phyloP scores from a whole-genome alignment of 805 yeast species.

The Deakozyma indianensis region DNA sequence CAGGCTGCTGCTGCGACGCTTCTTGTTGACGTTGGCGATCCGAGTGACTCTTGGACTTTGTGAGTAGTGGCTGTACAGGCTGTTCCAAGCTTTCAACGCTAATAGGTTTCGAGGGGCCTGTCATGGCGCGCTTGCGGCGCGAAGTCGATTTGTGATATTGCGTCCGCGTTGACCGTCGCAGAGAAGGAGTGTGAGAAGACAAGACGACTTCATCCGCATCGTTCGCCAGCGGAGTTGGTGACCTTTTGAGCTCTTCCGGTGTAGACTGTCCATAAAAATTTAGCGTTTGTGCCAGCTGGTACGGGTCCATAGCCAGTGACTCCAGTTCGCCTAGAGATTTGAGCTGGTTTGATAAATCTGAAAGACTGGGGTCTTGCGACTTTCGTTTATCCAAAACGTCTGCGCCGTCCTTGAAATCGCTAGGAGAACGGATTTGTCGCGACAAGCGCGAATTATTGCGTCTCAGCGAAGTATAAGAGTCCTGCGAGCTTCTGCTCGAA shows the following conservation, averaged over 20 bases:
- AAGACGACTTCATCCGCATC: constrained; percentile 14
- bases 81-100: constrained; percentile 1
- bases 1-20: too few species aligned
- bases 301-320: constrained; percentile 52
- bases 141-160: constrained; percentile 11
- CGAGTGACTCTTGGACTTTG: not conserved
- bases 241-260: constrained; percentile 3
- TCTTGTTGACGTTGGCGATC: not conserved
- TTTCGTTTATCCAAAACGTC: constrained; percentile 18
- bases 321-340: constrained; percentile 57
- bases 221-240: constrained; percentile 7
- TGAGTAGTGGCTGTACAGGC: not conserved
- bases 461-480: constrained; percentile 3
- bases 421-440: constrained; percentile 20
- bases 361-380: constrained; percentile 13
- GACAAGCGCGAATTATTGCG: constrained; percentile 19
- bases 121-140: constrained; percentile 5
- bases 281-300: constrained; percentile 65
- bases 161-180: constrained; percentile 13
- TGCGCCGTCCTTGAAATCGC: constrained; percentile 19
- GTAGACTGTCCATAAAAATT: constrained; percentile 21
- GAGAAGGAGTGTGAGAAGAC: constrained; percentile 11
- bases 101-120: not conserved
- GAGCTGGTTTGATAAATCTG: constrained; percentile 46
- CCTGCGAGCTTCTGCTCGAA: constrained; percentile 7